phyloP scores from a whole-genome alignment of 495 filamentous ascomycete genomes.

The Aspergillus haitiensis region DNA sequence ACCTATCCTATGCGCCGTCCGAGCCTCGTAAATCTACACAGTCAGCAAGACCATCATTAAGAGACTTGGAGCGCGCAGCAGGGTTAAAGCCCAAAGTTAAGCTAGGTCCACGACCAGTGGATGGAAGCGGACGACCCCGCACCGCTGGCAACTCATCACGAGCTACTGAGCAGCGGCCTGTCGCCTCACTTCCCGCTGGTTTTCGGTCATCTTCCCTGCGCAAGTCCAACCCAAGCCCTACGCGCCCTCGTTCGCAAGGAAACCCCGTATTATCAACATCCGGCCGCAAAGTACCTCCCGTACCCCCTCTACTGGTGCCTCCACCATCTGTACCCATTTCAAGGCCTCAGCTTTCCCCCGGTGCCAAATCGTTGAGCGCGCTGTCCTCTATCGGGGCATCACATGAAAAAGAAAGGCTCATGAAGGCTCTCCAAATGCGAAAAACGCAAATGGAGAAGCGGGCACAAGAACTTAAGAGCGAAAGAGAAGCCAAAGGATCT shows the following conservation, averaged over 20 bases:
- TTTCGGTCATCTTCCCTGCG: conserved; percentile 50
- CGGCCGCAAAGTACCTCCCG: conserved; percentile 38
- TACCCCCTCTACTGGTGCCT: conserved; percentile 48
- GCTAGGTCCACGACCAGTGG: conserved; percentile 76
- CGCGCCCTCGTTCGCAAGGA: conserved; percentile 47
- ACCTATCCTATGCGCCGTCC: conserved; percentile 40
- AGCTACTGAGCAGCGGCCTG: conserved; percentile 59
- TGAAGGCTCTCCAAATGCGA: conserved; percentile 89
- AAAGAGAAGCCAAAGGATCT: conserved; percentile 27
- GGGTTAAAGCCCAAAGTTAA: conserved; percentile 70
- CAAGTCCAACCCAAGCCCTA: conserved; percentile 34
- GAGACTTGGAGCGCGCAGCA: conserved; percentile 61
- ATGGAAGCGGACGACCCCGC: conserved; percentile 63
- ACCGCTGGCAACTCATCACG: conserved; percentile 52
- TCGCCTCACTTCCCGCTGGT: conserved; percentile 64
- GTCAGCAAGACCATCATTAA: conserved; percentile 58
- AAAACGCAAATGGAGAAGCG: conserved; percentile 67
- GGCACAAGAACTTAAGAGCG: conserved; percentile 29
- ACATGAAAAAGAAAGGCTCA: conserved; percentile 83
- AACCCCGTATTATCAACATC: conserved; percentile 39
- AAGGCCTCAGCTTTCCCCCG: conserved; percentile 53
- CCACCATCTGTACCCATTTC: conserved; percentile 49
- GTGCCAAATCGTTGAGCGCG: conserved; percentile 50
- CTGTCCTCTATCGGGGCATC: conserved; percentile 65
- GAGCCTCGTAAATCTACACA: conserved; percentile 59